Conservation (phyloP, 352 stramenopile species). For the Peronospora farinosa region DNA sequence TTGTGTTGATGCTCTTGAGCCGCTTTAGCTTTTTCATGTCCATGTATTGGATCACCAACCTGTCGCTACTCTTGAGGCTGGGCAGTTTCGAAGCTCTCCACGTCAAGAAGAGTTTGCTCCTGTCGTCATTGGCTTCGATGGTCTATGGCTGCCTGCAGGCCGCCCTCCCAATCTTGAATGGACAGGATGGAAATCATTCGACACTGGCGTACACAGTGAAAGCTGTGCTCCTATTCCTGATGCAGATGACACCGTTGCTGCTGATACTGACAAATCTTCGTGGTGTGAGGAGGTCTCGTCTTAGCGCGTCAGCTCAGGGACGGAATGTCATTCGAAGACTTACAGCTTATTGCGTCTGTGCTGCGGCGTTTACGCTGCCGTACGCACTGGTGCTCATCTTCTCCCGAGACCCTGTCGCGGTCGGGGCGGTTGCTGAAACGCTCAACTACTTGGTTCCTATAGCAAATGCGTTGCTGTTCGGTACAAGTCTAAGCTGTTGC, state of each 20-base stretch:
- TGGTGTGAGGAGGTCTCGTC: conserved; percentile 38
- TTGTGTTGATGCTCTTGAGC: conserved; percentile 36
- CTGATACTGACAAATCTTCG: conserved; percentile 48
- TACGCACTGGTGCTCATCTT: conserved; percentile 39
- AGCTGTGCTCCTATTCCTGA: conserved; percentile 33
- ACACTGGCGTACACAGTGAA: conserved; percentile 38
- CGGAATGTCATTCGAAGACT: conserved; percentile 52
- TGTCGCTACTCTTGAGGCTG: conserved; percentile 65
- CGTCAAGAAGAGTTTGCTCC: conserved; percentile 36
- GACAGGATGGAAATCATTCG: conserved; percentile 1
- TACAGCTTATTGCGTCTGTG: conserved; percentile 49
- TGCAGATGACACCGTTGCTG: conserved; percentile 41
- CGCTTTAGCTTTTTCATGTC: conserved; percentile 74
- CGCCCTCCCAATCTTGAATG: conserved; percentile 27
- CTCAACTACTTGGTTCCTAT: conserved; percentile 54
- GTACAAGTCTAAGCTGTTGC: conserved; percentile 54
- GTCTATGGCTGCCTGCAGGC: conserved; percentile 56
- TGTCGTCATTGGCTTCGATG: conserved; percentile 40
- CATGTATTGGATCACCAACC: conserved; percentile 60
- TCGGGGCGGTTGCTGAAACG: conserved; percentile 46
- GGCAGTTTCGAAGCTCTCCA: conserved; percentile 51
- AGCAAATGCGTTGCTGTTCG: conserved; percentile 59
- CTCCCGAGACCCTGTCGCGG: conserved; percentile 17
- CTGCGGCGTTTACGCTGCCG: conserved; percentile 44
- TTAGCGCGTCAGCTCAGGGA: conserved; percentile 49